Percentiles rank a stretch among this genome's conserved stretches.
These are phyloP conservation scores for Martiniozyma asiatica DNA, from an alignment of 1,139 yeast species.

Conservation along the genomic window DNA sequence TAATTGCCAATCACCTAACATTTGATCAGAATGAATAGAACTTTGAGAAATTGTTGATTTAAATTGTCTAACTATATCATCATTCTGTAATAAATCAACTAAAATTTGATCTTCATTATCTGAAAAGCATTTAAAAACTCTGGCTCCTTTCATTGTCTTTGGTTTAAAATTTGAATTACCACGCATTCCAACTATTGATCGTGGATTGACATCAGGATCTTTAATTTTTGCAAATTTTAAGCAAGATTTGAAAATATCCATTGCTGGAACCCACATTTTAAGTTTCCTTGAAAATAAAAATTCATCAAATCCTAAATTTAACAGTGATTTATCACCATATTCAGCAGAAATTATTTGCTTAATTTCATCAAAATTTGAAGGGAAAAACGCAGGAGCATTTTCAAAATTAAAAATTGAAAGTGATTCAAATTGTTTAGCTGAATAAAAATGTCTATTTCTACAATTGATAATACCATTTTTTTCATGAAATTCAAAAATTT, in stretches of 20 bases:
- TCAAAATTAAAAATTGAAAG: slow-evolving; percentile 34
- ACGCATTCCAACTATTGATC: background rate
- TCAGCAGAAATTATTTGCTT: slow-evolving; percentile 18
- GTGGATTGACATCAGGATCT: background rate
- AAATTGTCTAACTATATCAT: slow-evolving; percentile 1
- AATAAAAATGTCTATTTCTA: slow-evolving; percentile 33
- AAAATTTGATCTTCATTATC: background rate
- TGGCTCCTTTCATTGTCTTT: background rate
- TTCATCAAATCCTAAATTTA: background rate
- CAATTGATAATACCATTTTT: slow-evolving; percentile 24
- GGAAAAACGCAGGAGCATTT: slow-evolving; percentile 34
- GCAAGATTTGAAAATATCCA: slow-evolving; percentile 2
- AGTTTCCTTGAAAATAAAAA: slow-evolving; percentile 2
- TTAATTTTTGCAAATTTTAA: background rate
- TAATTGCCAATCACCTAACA: background rate
- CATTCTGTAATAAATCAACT: background rate
- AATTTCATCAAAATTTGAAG: slow-evolving; percentile 19
- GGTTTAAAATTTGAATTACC: background rate
- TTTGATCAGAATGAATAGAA: no score
- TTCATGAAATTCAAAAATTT: slow-evolving; percentile 1
- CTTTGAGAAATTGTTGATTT: background rate
- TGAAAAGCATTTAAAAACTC: slow-evolving; percentile 1
- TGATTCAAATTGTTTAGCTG: slow-evolving; percentile 28
- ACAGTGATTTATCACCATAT: slow-evolving; percentile 16
- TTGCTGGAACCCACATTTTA: slow-evolving; percentile 4